Conservation (phyloP, 1,284 basidiomycete species). For the Naganishia albida region DNA sequence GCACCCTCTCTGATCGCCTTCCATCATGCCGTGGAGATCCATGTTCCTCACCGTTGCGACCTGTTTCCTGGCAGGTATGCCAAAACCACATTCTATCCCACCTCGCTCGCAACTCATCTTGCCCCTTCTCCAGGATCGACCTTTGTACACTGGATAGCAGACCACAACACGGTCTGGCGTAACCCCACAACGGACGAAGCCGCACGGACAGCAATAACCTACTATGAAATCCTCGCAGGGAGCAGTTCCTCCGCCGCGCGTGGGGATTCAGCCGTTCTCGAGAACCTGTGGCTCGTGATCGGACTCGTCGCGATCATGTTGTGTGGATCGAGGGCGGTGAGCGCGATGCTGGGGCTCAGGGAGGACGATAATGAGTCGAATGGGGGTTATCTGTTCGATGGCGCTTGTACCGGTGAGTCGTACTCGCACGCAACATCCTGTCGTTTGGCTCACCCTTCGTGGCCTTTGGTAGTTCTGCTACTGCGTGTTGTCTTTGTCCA, state of each 20-base stretch:
- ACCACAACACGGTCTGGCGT: constrained; percentile 32
- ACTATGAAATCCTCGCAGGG: constrained; percentile 28
- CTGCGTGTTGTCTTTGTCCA: constrained; percentile 25
- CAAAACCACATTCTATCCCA: neutral
- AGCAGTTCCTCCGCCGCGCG: constrained; percentile 10
- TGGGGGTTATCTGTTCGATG: constrained; percentile 32
- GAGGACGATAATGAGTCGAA: constrained; percentile 24
- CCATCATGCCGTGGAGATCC: constrained; percentile 18
- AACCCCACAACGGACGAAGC: constrained; percentile 30
- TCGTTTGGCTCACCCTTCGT: neutral
- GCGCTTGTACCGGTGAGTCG: constrained; percentile 26
- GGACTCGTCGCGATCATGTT: constrained; percentile 16
- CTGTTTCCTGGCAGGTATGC: constrained; percentile 32
- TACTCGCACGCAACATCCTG: neutral
- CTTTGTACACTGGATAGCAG: constrained; percentile 34
- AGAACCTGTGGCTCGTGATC: constrained; percentile 26
- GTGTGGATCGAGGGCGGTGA: constrained; percentile 28
- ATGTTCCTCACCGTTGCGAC: constrained; percentile 31
- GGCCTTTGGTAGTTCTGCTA: constrained; percentile 22
- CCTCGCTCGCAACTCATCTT: neutral
- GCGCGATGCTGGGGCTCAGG: constrained; percentile 17
- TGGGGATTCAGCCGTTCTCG: constrained; percentile 11
- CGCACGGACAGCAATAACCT: constrained; percentile 20
- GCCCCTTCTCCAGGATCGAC: constrained; percentile 13
- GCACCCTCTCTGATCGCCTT: neutral